Base-by-base conservation (phyloP, 2,329 filamentous ascomycete genomes). In the Akanthomyces muscarius region DNA sequence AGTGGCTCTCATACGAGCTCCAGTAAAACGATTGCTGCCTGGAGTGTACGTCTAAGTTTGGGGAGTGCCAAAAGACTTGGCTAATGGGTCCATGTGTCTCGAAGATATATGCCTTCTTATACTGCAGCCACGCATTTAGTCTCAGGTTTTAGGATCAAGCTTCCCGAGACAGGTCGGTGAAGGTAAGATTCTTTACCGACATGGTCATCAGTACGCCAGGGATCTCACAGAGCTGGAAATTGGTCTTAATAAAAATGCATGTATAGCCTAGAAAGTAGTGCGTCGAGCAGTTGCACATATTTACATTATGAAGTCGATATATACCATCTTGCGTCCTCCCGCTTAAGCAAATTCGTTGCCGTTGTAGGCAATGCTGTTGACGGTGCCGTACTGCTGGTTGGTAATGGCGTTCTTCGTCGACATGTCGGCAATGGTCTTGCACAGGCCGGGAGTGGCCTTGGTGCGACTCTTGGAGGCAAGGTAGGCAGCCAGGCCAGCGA, bases 351-450 rank as follows among this genome's bases (percentile, higher is more conserved):
- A 11, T 6, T 14, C 10, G 63, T 69, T 71, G n/a, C 77, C 78
- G 69, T 82, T 81, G 72, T 78, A 81, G 23, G 75, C 77, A 63
- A 82, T 71, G 62, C 73, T 67, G 71, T 81, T 81, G 65, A 71
- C 68, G 45, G 76, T 79, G 52, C 73, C 69, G 50, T 63, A 65
- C 5, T 69, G 71, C 3, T 77, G 48, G 54, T 65, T 65, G 45
- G 69, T 71, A 21, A 76, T 70, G 62, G 75, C 72, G 54, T 72
- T 71, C 67, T 73, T 75, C 48, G 71, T 74, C 23, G 74, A 66
- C 59, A 80, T 71, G 13, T 72, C 63, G 65, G 72, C 69, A 54
- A 82, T 73, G 38, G 74, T 70, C 47, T 68, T 21, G 55, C 70
- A 63, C 41, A 63, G 42, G 10, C 28, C n/a, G 23, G 62, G 62